A percentile compares a stretch with the other conserved stretches of the same genome.
phyloP scores from a whole-genome alignment of 2,329 filamentous ascomycete species.

The Calonectria hongkongensis region DNA sequence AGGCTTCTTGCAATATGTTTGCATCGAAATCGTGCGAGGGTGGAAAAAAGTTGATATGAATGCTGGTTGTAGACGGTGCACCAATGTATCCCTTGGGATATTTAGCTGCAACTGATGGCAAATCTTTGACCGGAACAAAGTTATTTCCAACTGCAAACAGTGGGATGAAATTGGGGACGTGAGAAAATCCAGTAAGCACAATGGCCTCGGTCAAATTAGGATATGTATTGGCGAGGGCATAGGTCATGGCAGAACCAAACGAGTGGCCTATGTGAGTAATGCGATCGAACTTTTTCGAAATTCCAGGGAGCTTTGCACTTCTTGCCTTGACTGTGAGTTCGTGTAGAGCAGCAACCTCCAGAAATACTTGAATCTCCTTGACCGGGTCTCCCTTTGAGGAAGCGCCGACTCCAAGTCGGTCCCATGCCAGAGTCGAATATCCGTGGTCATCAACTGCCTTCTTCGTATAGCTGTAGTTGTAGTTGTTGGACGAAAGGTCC shows the following conservation, averaged over 20 bases:
- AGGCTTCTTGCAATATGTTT: slow-evolving; percentile 67
- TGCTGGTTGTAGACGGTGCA: slow-evolving; percentile 64
- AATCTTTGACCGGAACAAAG: slow-evolving; percentile 65
- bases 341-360: slow-evolving; percentile 75
- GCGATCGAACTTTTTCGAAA: slow-evolving; percentile 62
- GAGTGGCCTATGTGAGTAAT: slow-evolving; percentile 78
- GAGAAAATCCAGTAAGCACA: slow-evolving; percentile 76
- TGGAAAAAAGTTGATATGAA: slow-evolving; percentile 72
- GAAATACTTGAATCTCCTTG: slow-evolving; percentile 74
- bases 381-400: slow-evolving; percentile 76
- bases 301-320: slow-evolving; percentile 63
- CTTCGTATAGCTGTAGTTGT: slow-evolving; percentile 78
- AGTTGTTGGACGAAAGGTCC: slow-evolving; percentile 74
- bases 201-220: slow-evolving; percentile 74
- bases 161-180: slow-evolving; percentile 65
- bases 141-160: slow-evolving; percentile 67
- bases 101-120: slow-evolving; percentile 51
- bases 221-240: slow-evolving; percentile 70
- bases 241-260: slow-evolving; percentile 76
- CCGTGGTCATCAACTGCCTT: slow-evolving; percentile 72
- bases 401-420: slow-evolving; percentile 76
- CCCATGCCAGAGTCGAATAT: slow-evolving; percentile 76
- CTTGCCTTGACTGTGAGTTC: slow-evolving; percentile 71
- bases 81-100: slow-evolving; percentile 73
- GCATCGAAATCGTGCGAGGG: slow-evolving; percentile 72